Conservation (phyloP, 306 rosid genomes). For the Mimosa bimucronata region DNA sequence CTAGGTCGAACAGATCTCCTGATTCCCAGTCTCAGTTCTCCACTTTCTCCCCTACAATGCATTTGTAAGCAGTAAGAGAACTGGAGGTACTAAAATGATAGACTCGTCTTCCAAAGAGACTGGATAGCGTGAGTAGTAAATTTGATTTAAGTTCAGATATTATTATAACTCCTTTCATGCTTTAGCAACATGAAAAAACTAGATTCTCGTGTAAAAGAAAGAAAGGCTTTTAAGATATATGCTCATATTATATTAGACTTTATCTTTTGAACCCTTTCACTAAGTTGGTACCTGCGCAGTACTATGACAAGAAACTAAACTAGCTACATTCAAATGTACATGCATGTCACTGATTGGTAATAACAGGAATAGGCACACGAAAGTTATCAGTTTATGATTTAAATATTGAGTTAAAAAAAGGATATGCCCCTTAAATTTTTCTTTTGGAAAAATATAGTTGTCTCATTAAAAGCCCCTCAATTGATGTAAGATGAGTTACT, state of each 20-base stretch:
- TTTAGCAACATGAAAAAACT: not conserved
- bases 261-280: not conserved
- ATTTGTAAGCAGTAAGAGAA: conserved; percentile 32
- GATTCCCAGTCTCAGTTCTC: conserved; percentile 93
- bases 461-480: not conserved
- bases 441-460: no score
- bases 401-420: not conserved
- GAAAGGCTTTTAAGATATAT: not conserved
- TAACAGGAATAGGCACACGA: not conserved
- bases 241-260: not conserved
- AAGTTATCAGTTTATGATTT: not conserved
- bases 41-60: conserved; percentile 83
- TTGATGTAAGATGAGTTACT: not conserved
- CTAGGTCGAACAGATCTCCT: conserved; percentile 88
- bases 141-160: conserved; percentile 12
- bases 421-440: not conserved
- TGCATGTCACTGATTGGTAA: conserved; percentile 10
- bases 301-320: conserved; percentile 16
- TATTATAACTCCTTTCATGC: conserved; percentile 16
- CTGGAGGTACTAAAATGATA: not conserved
- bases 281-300: conserved; percentile 15
- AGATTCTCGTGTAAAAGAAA: conserved; percentile 2
- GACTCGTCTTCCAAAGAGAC: conserved; percentile 6
- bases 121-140: not conserved
- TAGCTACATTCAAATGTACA: conserved; percentile 6